phyloP scores from a whole-genome alignment of 306 rosid species.

The Pueraria montana region DNA sequence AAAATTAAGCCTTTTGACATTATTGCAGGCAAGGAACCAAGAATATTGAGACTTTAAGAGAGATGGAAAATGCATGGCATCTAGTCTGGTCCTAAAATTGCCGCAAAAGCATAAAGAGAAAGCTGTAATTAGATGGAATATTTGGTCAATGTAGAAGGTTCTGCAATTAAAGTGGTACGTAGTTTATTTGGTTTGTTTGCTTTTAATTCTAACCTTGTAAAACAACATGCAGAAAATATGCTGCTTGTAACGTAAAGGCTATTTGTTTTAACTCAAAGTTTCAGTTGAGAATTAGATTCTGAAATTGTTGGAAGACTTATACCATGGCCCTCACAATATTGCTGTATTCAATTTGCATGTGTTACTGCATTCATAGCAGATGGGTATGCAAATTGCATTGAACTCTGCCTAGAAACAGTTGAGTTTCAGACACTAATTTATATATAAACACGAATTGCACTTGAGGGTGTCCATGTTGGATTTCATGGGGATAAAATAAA shows the following conservation, averaged over 20 bases:
- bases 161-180: background rate
- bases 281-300: background rate
- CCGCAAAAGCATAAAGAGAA: conserved; percentile 50
- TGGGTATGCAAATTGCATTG: background rate
- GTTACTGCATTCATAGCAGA: background rate
- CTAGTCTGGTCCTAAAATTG: conserved; percentile 52
- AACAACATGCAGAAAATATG: conserved; percentile 10
- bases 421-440: background rate
- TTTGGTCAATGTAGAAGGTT: conserved; percentile 40
- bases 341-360: background rate
- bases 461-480: conserved; percentile 8
- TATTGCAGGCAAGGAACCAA: conserved; percentile 35
- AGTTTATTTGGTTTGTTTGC: background rate
- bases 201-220: conserved; percentile 15
- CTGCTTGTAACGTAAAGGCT: background rate
- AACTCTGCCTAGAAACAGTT: too few relatives aligned
- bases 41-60: conserved; percentile 53
- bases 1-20: conserved; percentile 22
- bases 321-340: background rate
- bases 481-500: background rate
- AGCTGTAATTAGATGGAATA: conserved; percentile 36
- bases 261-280: background rate
- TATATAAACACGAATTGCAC: background rate
- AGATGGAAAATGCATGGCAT: conserved; percentile 44
- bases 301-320: conserved; percentile 8